phyloP scores from a whole-genome alignment of 257 asterid genomes.

The Primulina huaijiensis region DNA sequence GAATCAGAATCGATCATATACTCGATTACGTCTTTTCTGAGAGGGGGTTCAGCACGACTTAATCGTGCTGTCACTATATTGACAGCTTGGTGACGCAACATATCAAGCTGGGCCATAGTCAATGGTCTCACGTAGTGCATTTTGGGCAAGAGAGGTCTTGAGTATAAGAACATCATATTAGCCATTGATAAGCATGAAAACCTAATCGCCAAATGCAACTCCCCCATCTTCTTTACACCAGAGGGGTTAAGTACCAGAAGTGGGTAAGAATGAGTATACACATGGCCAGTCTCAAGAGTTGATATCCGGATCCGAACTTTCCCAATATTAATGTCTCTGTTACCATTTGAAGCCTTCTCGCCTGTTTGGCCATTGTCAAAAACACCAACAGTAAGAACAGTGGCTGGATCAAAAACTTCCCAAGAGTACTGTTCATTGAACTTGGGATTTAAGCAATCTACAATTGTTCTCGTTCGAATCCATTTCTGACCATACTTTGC shows the following conservation, averaged over 20 bases:
- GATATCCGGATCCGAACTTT: constrained; percentile 83
- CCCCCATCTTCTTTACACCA: constrained; percentile 95
- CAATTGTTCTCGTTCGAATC: constrained; percentile 78
- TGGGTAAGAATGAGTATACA: constrained; percentile 82
- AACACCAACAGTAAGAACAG: constrained; percentile 86
- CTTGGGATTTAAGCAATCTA: constrained; percentile 77
- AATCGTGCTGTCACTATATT: constrained; percentile 65
- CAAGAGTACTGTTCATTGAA: constrained; percentile 93
- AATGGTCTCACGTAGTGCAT: constrained; percentile 83
- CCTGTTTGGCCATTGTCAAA: constrained; percentile 59
- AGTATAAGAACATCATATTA: constrained; percentile 62
- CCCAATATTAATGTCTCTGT: constrained; percentile 63
- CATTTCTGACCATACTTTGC: constrained; percentile 91
- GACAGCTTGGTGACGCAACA: constrained; percentile 78
- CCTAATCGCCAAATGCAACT: constrained; percentile 82
- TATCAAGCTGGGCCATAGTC: constrained; percentile 58
- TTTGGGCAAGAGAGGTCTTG: constrained; percentile 75
- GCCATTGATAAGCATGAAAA: constrained; percentile 68
- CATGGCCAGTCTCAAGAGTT: constrained; percentile 76
- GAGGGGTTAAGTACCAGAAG: constrained; percentile 72
- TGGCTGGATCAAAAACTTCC: constrained; percentile 94
- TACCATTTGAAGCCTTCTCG: constrained; percentile 42
- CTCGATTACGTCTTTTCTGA: constrained; percentile 70
- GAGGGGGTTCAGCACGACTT: constrained; percentile 87
- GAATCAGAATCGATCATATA: constrained; percentile 78